Base-by-base conservation (phyloP, 306 rosid genomes). In the Corylus avellana region DNA sequence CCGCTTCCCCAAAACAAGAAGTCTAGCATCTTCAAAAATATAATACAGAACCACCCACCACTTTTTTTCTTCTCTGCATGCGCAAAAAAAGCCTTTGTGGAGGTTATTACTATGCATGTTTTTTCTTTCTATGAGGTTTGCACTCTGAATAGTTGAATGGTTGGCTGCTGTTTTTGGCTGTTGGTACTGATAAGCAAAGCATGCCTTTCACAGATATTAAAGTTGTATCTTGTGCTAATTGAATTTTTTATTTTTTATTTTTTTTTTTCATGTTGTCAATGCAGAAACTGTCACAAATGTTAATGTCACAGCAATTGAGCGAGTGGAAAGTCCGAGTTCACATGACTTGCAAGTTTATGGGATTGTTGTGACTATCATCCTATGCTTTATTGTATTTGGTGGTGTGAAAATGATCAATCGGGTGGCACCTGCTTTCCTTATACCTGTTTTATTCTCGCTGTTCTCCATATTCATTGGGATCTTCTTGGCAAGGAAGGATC, bases 301-400 rank as follows among this genome's bases (percentile, higher is more conserved):
- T 81, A 90, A 95, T 85, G 99, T 94, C 72, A 82, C 94, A 75
- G 47, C 84, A 56, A 72, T 90, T 76, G 66, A 82, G 68, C 97
- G 95, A 16, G 89, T 93, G 72, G 84, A 85, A 72, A 84, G 84
- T 88, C 86, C 96, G 64, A 93, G 92, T 85, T 78, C 92, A 7
- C 99, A 96, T 87, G 99, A 96, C 84, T 79, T 96, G 90, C 99
- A 96, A 90, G 85, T 96, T 70, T 96, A 96, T 76, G 99, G 99
- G 83, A 89, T 96, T 75, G 88, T 96, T 76, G 96, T 91, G 89
- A 93, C 99, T n/a, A 90, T 96, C 74, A 4, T 96, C 51, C 87
- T 96, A 70, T 93, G 98, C 94, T 93, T 96, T 85, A 79, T 96
- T 86, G 99, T 96, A 77, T 96, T 96, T 87, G 99, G 99, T 79